Base-by-base conservation (phyloP, 2,329 filamentous ascomycete genomes). In the Ploettnerulaceae sp. region DNA sequence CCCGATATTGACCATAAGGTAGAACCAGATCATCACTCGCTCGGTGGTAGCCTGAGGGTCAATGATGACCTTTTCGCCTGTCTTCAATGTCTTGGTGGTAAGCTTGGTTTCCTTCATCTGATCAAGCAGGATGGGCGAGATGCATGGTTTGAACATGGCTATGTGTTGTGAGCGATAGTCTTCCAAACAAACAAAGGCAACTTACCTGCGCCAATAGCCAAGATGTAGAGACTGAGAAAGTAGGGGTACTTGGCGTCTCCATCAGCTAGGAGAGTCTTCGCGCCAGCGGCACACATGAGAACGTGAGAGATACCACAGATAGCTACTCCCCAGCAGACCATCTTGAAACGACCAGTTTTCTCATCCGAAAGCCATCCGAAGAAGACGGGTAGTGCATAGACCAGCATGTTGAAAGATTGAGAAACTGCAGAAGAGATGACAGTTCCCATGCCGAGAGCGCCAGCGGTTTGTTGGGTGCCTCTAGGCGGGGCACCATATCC, bases 101-200 rank as follows among this genome's bases (percentile, higher is more conserved):
- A 67, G 60, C 15, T 63, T 66, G 46, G 69, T 67, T 46, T 70
- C 55, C 35, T 57, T 54, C 55, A 71, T 69, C 56, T 83, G 78
- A 57, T 83, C 79, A 5, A 78, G 77, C 42, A 83, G 74, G 24
- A 80, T 67, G 2, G 78, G 76, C 0, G 78, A 76, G 29, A 86
- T 81, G 55, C 84, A 86, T 15, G 80, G 75, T 67, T 87, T 87
- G 72, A 86, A 86, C 53, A 83, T 80, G 47, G 82, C 82, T 61
- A 28, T 1, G 67, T 77, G 81, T 85, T 76, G 3, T 79, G 62
- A 75, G 73, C 51, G n/a, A 59, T 65, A 68, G 38, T 84, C 2
- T 85, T 74, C 1, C 76, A 35, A 1, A 80, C 74, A 75, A 35
- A 73, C 43, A 21, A 17, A 25, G 24, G 9, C 14, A n/a, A 84